Conservation (phyloP, 2,329 filamentous ascomycete genomes). For the Aureobasidium sp. region DNA sequence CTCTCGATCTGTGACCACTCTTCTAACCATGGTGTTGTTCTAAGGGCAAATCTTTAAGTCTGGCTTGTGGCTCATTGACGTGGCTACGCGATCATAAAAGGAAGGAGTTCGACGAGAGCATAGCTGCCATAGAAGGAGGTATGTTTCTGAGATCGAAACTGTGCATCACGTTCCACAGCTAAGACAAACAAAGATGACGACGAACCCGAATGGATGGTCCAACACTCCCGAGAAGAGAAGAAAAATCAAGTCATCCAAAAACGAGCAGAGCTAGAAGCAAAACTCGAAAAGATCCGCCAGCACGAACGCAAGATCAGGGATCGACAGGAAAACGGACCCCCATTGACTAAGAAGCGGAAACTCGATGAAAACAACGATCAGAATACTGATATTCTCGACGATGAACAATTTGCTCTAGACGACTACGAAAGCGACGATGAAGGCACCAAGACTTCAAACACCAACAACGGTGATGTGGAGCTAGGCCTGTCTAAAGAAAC, state of each 20-base stretch:
- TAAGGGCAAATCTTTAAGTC: slow-evolving; percentile 75
- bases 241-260: slow-evolving; percentile 56
- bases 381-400: slow-evolving; percentile 24
- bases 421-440: slow-evolving; percentile 63
- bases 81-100: slow-evolving; percentile 83
- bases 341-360: slow-evolving; percentile 38
- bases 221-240: slow-evolving; percentile 64
- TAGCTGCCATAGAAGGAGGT: slow-evolving; percentile 38
- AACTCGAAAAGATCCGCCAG: slow-evolving; percentile 53
- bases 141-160: slow-evolving; percentile 7
- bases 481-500: slow-evolving; percentile 64
- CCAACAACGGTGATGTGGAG: slow-evolving; percentile 16
- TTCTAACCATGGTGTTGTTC: not conserved
- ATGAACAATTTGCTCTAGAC: slow-evolving; percentile 68
- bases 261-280: slow-evolving; percentile 64
- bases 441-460: slow-evolving; percentile 17
- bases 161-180: not conserved
- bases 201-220: slow-evolving; percentile 77
- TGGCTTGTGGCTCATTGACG: slow-evolving; percentile 81
- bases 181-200: slow-evolving; percentile 42
- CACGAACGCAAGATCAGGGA: slow-evolving; percentile 54
- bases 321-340: slow-evolving; percentile 41
- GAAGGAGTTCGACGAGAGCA: slow-evolving; percentile 45
- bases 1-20: not conserved
- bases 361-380: slow-evolving; percentile 15